These are phyloP conservation scores for Aegilops tauschii DNA, from an alignment of 176 grass and related monocot genomes.

Conservation along the genomic window DNA sequence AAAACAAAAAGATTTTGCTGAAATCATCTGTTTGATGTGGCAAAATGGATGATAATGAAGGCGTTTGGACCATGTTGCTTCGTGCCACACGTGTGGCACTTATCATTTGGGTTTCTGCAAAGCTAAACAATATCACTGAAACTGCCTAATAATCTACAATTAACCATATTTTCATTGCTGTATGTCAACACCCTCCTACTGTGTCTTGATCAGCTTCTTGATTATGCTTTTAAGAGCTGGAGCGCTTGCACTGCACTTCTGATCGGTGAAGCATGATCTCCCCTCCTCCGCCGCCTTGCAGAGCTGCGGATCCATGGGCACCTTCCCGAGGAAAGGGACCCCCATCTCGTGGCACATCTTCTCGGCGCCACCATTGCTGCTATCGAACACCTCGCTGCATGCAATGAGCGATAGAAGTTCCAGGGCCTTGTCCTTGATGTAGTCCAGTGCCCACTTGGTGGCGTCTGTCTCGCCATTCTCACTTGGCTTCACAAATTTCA, in stretches of 20 bases:
- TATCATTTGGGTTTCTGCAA: too few relatives aligned
- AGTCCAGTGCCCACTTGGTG: constrained; percentile 52
- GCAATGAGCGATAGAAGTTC: constrained; percentile 53
- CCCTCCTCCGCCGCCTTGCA: constrained; percentile 73
- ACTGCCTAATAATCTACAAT: neutral
- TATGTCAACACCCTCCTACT: neutral
- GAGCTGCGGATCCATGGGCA: constrained; percentile 75
- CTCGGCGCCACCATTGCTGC: constrained; percentile 54
- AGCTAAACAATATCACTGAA: too few relatives aligned
- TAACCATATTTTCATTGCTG: neutral
- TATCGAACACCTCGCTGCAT: constrained; percentile 73
- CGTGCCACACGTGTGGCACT: too few relatives aligned
- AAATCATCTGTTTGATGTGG: too few relatives aligned
- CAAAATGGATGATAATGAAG: too few relatives aligned
- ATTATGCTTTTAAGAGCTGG: constrained; percentile 55
- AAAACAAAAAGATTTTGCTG: too few relatives aligned
- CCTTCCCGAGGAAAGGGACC: constrained; percentile 80
- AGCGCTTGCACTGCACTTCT: constrained; percentile 56
- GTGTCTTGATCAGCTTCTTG: constrained; percentile 48
- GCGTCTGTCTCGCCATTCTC: constrained; percentile 49
- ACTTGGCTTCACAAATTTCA: constrained; percentile 56
- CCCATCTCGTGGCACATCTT: constrained; percentile 76
- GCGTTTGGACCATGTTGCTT: too few relatives aligned
- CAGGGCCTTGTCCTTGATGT: constrained; percentile 55
- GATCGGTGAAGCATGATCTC: constrained; percentile 62